Evolutionary conservation across 345 rosid species (phyloP), one percentile per base, ranked within the genome.

Genomic region (Syzygium grande): DNA sequence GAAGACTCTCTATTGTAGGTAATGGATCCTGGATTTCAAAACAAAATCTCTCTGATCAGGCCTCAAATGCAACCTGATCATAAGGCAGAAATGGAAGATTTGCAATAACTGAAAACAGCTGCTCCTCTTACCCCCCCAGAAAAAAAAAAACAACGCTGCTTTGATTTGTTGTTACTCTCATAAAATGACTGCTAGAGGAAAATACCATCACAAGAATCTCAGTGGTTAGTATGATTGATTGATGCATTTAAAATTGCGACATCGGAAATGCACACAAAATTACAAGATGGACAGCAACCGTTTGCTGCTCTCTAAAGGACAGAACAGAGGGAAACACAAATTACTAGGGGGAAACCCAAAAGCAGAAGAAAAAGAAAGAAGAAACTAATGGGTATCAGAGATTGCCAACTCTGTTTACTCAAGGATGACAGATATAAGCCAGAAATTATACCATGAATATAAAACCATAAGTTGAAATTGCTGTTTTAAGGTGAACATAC

Each of bases 401-500:
- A 68, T 68, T 68, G 79, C 79, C 79, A 68, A 34, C 79, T 9
- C 79, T 34, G 46, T 68, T 68, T 38, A 38, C 43, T 49, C 83
- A 73, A 43, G 43, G 43, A 38, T 38, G 83, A 73, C 83, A 38
- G 27, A 21, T 73, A 73, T 43, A 38, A 43, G 83, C 83, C 83
- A 73, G 83, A 73, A 73, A 73, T 43, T 19, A 73, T 73, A 73
- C 49, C 49, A 1, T 73, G 83, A 73, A 38, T 19, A 73, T 73
- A 73, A 73, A 73, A 73, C 80, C 27, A 19, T 38, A 73, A 22
- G 53, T 52, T 29, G 30, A 52, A 73, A 54, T 41, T 87, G 83
- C 23, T 61, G 77, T 55, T 80, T 46, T 56, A 88, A 41, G 51
- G 41, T 77, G 86, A 85, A 87, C 93, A 90, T 83, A 95, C 97